A percentile compares a stretch with the other conserved stretches of the same genome.
phyloP scores from a whole-genome alignment of 352 stramenopile genomes.

The Globisporangium ultimum region DNA sequence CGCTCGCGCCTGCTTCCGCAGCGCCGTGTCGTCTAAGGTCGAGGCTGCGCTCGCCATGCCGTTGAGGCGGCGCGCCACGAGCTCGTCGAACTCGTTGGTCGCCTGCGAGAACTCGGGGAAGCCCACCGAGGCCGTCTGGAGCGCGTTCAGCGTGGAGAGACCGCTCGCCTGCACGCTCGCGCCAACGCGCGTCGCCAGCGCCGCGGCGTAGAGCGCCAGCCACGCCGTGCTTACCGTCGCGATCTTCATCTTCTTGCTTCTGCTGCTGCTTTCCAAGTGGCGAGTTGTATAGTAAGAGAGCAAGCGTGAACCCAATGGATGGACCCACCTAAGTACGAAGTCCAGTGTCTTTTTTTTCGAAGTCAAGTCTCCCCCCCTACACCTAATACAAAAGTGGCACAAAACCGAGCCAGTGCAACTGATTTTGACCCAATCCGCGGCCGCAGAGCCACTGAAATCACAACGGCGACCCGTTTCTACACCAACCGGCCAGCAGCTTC shows the following conservation, averaged over 20 bases:
- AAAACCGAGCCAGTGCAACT: background rate
- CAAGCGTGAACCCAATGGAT: slow-evolving; percentile 7
- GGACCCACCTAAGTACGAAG: slow-evolving; percentile 7
- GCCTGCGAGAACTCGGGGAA: slow-evolving; percentile 16
- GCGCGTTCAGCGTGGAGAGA: background rate
- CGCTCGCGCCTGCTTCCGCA: slow-evolving; percentile 36
- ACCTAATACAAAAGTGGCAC: background rate
- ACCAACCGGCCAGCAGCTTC: no score
- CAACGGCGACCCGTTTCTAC: no score
- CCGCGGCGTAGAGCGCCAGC: slow-evolving; percentile 12
- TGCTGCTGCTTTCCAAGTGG: background rate
- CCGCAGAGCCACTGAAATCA: background rate
- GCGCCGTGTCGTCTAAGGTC: slow-evolving; percentile 19
- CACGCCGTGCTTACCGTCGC: slow-evolving; percentile 11
- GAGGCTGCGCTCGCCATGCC: slow-evolving; percentile 16
- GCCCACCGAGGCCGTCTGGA: slow-evolving; percentile 12
- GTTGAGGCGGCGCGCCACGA: slow-evolving; percentile 41
- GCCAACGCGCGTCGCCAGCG: background rate
- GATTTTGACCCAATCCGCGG: slow-evolving; percentile 7
- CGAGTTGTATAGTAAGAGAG: no score
- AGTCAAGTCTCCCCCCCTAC: background rate
- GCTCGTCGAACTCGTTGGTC: slow-evolving; percentile 29
- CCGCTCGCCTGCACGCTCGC: background rate
- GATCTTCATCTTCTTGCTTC: slow-evolving; percentile 11
- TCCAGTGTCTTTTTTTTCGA: slow-evolving; percentile 1